Evolutionary conservation across 2,329 filamentous ascomycete genomes (phyloP).

Genomic region (Penicillium palitans): DNA sequence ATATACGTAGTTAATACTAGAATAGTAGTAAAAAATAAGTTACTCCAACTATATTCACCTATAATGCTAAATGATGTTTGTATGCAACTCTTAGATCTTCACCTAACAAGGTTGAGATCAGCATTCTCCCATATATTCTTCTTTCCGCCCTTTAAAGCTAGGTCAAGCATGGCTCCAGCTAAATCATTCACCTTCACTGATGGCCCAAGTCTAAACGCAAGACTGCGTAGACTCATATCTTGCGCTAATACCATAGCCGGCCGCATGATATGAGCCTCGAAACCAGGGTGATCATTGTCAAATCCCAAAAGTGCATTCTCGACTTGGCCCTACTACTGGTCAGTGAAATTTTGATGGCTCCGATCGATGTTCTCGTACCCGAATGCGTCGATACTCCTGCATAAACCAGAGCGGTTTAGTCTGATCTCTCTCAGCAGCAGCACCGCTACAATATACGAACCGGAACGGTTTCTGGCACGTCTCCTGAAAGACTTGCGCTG

Average conservation of each 20-base stretch:
- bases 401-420: constrained; percentile 20
- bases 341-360: not conserved
- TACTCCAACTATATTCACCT: not conserved
- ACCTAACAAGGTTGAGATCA: constrained; percentile 1
- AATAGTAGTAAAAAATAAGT: not conserved
- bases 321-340: constrained; percentile 16
- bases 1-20: not conserved
- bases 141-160: constrained; percentile 16
- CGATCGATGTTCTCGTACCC: constrained; percentile 7
- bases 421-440: constrained; percentile 19
- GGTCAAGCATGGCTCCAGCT: constrained; percentile 16
- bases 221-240: constrained; percentile 9
- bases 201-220: constrained; percentile 13
- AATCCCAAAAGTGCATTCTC: constrained; percentile 21
- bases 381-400: constrained; percentile 18
- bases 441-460: constrained; percentile 24
- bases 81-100: not conserved
- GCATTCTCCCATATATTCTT: constrained; percentile 19
- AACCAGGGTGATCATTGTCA: constrained; percentile 7
- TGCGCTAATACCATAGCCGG: constrained; percentile 18
- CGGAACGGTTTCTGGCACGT: constrained; percentile 13
- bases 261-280: constrained; percentile 23
- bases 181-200: constrained; percentile 20
- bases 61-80: too few species aligned
- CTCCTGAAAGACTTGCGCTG: constrained; percentile 8